phyloP scores from a whole-genome alignment of 2,329 filamentous ascomycete species.

The Penicillium sp. region DNA sequence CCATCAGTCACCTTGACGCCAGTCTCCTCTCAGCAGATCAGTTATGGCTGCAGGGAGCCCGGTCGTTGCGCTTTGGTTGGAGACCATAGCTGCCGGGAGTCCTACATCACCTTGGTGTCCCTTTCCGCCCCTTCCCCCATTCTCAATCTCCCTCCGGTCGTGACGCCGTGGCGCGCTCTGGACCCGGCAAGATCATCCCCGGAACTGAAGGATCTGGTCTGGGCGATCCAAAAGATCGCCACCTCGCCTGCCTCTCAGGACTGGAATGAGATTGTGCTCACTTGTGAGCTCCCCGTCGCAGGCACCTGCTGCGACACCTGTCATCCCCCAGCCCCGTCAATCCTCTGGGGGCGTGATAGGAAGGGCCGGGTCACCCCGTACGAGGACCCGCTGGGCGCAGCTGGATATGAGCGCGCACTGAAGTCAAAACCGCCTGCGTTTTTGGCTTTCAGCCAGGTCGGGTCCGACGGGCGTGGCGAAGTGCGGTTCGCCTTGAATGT shows the following conservation, averaged over 20 bases:
- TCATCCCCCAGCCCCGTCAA: background rate
- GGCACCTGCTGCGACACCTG: background rate
- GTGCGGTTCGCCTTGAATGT: conserved; percentile 43
- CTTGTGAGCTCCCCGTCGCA: too few relatives aligned
- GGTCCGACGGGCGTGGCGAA: conserved; percentile 30
- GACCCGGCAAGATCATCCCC: too few relatives aligned
- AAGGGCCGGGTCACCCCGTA: conserved; percentile 41
- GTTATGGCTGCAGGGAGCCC: too few relatives aligned
- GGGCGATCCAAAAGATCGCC: too few relatives aligned
- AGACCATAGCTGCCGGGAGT: conserved; percentile 31
- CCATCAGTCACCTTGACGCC: background rate
- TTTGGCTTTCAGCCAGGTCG: conserved; percentile 37
- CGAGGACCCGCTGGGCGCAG: conserved; percentile 53
- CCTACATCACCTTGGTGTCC: conserved; percentile 33
- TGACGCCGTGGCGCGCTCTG: too few relatives aligned
- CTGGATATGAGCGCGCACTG: conserved; percentile 50
- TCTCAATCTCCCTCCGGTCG: too few relatives aligned
- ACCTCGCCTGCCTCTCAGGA: conserved; percentile 10
- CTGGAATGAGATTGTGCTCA: background rate
- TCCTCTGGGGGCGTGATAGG: conserved; percentile 32
- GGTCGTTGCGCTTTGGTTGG: too few relatives aligned
- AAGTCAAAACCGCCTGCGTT: conserved; percentile 50
- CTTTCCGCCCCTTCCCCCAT: conserved; percentile 26
- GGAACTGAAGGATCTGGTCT: too few relatives aligned
- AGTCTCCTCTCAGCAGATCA: too few relatives aligned